Percentiles rank a stretch among this genome's conserved stretches.
Conservation (phyloP, 257 asterid genomes). For the Nemophila menziesii region DNA sequence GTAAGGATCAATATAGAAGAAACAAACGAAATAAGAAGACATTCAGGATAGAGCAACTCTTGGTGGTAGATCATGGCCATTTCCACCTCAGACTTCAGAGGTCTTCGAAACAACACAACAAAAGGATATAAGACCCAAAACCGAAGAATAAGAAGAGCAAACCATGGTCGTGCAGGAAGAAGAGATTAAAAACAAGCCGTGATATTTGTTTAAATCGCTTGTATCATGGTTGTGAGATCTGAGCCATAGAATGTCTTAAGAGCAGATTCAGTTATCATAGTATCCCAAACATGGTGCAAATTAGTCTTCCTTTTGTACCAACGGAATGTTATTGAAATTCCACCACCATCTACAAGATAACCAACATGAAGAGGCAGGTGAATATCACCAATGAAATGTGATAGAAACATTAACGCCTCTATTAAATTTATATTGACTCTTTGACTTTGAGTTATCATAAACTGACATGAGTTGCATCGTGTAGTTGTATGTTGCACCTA, state of each 20-base stretch:
- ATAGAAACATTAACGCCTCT: constrained; percentile 86
- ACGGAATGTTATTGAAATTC: constrained; percentile 63
- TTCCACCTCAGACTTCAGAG: too few species aligned
- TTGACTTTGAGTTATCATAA: constrained; percentile 24
- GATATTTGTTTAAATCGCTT: constrained; percentile 61
- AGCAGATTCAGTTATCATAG: constrained; percentile 73
- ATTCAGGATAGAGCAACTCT: too few species aligned
- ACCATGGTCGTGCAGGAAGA: too few species aligned
- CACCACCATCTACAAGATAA: constrained; percentile 78
- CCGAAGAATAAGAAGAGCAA: constrained; percentile 9
- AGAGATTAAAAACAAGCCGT: constrained; percentile 42
- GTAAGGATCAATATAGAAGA: too few species aligned
- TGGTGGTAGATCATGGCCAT: too few species aligned
- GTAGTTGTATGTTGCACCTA: constrained; percentile 88
- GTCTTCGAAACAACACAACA: too few species aligned
- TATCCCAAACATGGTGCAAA: constrained; percentile 98
- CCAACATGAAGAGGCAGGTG: constrained; percentile 97
- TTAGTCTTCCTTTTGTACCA: constrained; percentile 89
- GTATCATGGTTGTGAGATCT: constrained; percentile 53
- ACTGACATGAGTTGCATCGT: constrained; percentile 59
- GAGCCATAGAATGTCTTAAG: constrained; percentile 54
- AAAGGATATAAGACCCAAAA: too few species aligned
- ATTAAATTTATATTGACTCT: constrained; percentile 62
- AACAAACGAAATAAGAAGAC: too few species aligned
- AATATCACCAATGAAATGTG: constrained; percentile 87